These are phyloP conservation scores for Sindora glabra DNA, from an alignment of 306 rosid species.

Conservation along the genomic window DNA sequence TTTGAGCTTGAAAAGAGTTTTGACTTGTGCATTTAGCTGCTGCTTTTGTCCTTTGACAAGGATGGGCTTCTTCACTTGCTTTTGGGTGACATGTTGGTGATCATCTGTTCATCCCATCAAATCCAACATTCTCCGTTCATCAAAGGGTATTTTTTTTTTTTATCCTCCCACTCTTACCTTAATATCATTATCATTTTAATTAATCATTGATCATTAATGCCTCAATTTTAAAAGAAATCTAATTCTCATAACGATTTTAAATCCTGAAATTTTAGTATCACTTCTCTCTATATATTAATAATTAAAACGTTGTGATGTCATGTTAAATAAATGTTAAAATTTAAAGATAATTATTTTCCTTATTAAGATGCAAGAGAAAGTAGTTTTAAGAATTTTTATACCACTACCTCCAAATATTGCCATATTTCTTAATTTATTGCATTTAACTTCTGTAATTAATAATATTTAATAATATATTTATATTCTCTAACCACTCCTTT, in stretches of 20 bases:
- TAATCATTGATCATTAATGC: not conserved
- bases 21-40: conserved; percentile 11
- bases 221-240: conserved; percentile 9
- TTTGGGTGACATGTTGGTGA: conserved; percentile 30
- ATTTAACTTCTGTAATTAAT: conserved; percentile 12
- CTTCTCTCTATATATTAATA: too few relatives aligned
- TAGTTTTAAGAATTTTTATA: too few relatives aligned
- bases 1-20: conserved; percentile 4
- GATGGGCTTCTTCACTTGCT: conserved; percentile 13
- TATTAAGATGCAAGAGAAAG: too few relatives aligned
- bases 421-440: not conserved
- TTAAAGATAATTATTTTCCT: too few relatives aligned
- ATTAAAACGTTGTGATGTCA: too few relatives aligned
- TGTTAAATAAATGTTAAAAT: too few relatives aligned
- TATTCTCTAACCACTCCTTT: not conserved
- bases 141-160: not conserved
- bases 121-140: conserved; percentile 23
- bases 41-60: conserved; percentile 9
- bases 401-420: too few relatives aligned
- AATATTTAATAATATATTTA: conserved; percentile 8
- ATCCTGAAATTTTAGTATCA: too few relatives aligned
- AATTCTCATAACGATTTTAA: too few relatives aligned
- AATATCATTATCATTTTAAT: not conserved
- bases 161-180: not conserved
- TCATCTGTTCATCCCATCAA: conserved; percentile 33